Base-by-base conservation (phyloP, 257 asterid genomes). In the Orobanche coerulescens region DNA sequence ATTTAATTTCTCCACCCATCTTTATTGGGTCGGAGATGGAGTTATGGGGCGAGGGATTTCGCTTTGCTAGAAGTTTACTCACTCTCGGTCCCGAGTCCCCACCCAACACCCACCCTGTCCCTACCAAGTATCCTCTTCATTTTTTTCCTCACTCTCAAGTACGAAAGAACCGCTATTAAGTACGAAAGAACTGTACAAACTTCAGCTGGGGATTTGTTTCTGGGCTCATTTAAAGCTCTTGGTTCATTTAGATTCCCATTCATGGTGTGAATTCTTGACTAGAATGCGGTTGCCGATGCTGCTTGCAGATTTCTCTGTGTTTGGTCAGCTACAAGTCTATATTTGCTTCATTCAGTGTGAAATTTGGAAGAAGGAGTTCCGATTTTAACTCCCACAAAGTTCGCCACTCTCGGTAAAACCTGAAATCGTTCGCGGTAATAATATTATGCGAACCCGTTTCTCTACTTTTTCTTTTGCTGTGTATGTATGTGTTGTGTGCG, bases 341-440 rank as follows among this genome's bases (percentile, higher is more conserved):
- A 56, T 73, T 42, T 74, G 78, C 76, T 54, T 46, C 71, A 18
- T 58, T 66, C 63, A 33, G 19, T 57, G 26, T 58, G 67, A 66
- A 66, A 51, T 62, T 64, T 62, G 60, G 60, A 73, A 69, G 68
- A 71, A 73, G 56, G 56, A 72, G 56, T 61, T 72, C 62, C 7
- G 39, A 37, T 34, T 73, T 69, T 66, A 26, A 59, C 61, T 49
- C 68, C 43, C 75, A 34, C n/a, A n/a, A n/a, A 75, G 51, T 23
- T 67, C 75, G 49, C 50, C 76, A 52, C 62, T 80, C 75, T 61
- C 64, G 74, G 52, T 34, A 30, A 71, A n/a, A 24, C 47, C 26
- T 58, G 68, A 20, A 36, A 36, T 11, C 53, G 71, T 46, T 65
- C 75, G 11, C 76, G 87, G 91, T 83, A 68, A 68, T 66, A 55